Conservation (phyloP, 441 rosid genomes). For the Pelargonium myrrhifolium region DNA sequence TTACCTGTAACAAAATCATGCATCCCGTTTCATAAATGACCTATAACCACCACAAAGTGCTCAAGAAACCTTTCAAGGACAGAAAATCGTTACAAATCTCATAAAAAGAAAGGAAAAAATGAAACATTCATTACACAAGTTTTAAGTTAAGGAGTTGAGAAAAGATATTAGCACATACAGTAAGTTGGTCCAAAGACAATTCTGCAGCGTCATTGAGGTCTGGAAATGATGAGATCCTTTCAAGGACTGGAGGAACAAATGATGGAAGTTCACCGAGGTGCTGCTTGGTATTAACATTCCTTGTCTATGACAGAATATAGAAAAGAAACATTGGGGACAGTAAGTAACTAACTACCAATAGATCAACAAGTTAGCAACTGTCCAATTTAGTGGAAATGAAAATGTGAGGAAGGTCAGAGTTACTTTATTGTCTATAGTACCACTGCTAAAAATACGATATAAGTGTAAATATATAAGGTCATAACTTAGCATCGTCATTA, state of each 20-base stretch:
- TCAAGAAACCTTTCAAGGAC: slow-evolving; percentile 6
- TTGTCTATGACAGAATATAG: slow-evolving; percentile 37
- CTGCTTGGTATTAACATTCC: slow-evolving; percentile 62
- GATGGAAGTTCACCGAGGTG: slow-evolving; percentile 70
- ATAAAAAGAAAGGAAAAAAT: neutral
- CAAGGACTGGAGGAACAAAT: slow-evolving; percentile 49
- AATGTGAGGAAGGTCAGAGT: neutral
- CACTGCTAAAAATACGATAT: neutral
- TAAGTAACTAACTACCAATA: neutral
- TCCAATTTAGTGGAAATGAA: neutral
- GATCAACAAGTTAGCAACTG: neutral
- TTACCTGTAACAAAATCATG: slow-evolving; percentile 48
- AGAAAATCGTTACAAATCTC: slow-evolving; percentile 1
- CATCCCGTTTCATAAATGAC: slow-evolving; percentile 4
- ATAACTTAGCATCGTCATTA: neutral
- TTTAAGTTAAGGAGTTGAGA: neutral
- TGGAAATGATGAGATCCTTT: slow-evolving; percentile 47
- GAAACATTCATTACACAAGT: neutral
- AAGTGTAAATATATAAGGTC: neutral
- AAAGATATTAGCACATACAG: slow-evolving; percentile 36
- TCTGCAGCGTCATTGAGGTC: slow-evolving; percentile 30
- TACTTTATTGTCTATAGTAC: neutral
- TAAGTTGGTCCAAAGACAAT: slow-evolving; percentile 62
- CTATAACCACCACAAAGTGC: slow-evolving; percentile 2
- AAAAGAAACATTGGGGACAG: neutral